Base-by-base conservation (phyloP, 208 protist species). In the Leishmania martiniquensis region DNA sequence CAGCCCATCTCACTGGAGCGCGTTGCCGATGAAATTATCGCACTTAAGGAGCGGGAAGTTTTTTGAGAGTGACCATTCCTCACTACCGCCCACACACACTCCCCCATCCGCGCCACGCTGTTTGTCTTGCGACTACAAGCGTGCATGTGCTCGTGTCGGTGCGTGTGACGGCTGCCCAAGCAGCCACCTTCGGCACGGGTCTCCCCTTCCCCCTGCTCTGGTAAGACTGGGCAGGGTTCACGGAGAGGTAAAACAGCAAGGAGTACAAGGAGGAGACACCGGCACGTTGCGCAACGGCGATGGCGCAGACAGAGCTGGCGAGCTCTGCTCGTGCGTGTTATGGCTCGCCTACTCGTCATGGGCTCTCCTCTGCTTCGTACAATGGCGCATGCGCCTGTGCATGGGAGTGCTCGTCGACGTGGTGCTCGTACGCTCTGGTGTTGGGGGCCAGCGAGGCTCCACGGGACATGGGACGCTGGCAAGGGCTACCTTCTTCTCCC, bases 41-140 rank as follows among this genome's bases (percentile, higher is more conserved):
- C 34, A 29, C 81, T 94, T 44, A 95, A 93, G 72, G 60, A 59
- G 73, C 78, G 74, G 67, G 85, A 92, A 44, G 74, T 67, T 37
- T 88, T 86, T 59, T 90, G 77, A 77, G 68, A 22, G n/a, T 3
- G 17, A 37, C 25, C 9, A n/a, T 44, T 57, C 29, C 5, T n/a
- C 68, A 47, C 63, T 4, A 17, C 37, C 0, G 47, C 9, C 47
- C 29, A 44, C 22, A 29, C 47, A 39, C 5, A 29, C n/a, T n/a
- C 29, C 15, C 68, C 9, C 49, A 57, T 15, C 0, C 15, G 12
- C 62, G n/a, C 59, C 29, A 65, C n/a, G 22, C 44, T 9, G 7
- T 22, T 47, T 47, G 20, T 51, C 42, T 12, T 29, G 25, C 9
- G 25, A 20, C 25, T 51, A 25, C 39, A 47, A 47, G 17, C 15